Percentiles rank a stretch among this genome's conserved stretches.
phyloP scores from a whole-genome alignment of 2,329 filamentous ascomycete species.

The Sclerotinia spermophila region DNA sequence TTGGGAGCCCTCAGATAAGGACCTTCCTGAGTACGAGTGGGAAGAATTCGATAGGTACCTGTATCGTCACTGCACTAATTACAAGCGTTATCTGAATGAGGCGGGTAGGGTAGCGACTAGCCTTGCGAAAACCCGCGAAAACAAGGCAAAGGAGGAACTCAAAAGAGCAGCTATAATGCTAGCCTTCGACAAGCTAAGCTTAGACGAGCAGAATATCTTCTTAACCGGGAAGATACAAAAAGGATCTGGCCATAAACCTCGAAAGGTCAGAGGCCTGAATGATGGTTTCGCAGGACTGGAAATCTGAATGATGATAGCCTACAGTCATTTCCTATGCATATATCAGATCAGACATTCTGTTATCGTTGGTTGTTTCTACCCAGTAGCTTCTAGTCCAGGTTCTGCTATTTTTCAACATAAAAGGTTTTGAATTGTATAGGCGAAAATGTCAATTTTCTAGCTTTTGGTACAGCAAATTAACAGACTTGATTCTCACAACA shows the following conservation, averaged over 20 bases:
- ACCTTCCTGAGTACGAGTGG: not conserved
- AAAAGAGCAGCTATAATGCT: not conserved
- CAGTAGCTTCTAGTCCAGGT: not conserved
- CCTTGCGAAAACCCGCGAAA: fast-evolving
- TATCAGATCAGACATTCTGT: not conserved
- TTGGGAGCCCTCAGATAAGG: fast-evolving
- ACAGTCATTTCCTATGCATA: not conserved
- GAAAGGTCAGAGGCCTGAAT: not conserved
- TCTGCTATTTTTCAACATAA: not conserved
- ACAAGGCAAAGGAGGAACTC: not conserved
- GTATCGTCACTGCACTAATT: not conserved
- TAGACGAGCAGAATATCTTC: not conserved
- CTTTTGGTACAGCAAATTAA: not conserved
- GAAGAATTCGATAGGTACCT: not conserved
- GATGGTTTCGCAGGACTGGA: not conserved
- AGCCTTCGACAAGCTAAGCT: not conserved
- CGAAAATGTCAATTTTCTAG: not conserved
- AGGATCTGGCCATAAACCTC: not conserved
- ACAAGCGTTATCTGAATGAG: not conserved
- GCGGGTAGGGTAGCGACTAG: fast-evolving
- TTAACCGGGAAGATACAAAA: not conserved
- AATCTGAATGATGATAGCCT: not conserved
- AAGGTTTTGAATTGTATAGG: not conserved
- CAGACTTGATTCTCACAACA: not conserved
- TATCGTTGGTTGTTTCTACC: not conserved